Percentiles rank a stretch among this genome's conserved stretches.
Evolutionary conservation across 768 basidiomycete genomes (phyloP).

Genomic region (Coprinopsis marcescibilis): DNA sequence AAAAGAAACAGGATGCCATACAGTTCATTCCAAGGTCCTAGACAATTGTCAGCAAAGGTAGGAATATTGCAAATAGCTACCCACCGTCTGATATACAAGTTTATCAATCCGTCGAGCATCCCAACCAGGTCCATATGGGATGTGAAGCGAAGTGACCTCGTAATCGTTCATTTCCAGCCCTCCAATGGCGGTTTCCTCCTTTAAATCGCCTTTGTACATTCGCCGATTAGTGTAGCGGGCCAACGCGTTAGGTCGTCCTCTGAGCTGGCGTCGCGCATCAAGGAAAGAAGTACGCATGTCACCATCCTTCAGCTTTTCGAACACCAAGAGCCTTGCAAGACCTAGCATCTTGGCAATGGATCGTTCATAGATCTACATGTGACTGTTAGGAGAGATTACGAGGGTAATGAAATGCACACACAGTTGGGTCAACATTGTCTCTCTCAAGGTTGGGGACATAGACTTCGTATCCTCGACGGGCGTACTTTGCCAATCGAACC

Average conservation of each 20-base stretch:
- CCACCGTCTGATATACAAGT: conserved; percentile 50
- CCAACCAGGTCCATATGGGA: conserved; percentile 60
- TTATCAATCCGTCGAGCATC: conserved; percentile 51
- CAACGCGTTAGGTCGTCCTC: conserved; percentile 38
- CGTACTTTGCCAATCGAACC: conserved; percentile 57
- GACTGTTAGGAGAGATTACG: neutral
- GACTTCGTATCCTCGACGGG: conserved; percentile 48
- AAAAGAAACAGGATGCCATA: conserved; percentile 17
- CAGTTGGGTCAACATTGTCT: conserved; percentile 53
- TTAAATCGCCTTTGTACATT: conserved; percentile 52
- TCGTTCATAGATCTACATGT: conserved; percentile 57
- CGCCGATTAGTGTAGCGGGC: conserved; percentile 27
- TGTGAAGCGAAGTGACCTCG: conserved; percentile 47
- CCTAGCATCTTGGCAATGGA: conserved; percentile 51
- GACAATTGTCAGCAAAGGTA: no score
- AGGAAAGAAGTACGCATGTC: conserved; percentile 42
- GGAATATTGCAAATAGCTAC: no score
- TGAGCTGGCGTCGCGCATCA: conserved; percentile 40
- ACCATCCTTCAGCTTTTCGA: conserved; percentile 49
- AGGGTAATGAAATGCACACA: conserved; percentile 18
- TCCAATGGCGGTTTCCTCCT: conserved; percentile 33
- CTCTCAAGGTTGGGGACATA: conserved; percentile 48
- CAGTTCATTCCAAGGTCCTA: conserved; percentile 58
- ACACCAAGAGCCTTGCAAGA: conserved; percentile 54
- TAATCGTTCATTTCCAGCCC: conserved; percentile 54